phyloP scores from a whole-genome alignment of 768 basidiomycete genomes.

The Antrodiella citrinella region DNA sequence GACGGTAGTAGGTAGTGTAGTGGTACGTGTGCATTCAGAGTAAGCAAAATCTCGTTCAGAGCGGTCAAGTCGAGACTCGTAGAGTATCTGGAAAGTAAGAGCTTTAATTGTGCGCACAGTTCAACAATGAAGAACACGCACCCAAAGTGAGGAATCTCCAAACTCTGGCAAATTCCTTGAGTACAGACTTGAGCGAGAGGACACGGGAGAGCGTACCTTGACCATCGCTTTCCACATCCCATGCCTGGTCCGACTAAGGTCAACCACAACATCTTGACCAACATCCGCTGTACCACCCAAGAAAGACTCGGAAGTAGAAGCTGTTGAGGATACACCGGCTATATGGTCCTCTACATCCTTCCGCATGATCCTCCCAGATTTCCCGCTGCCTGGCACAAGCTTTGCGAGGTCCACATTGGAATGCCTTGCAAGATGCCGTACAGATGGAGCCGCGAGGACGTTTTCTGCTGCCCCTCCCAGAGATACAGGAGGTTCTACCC shows the following conservation, averaged over 20 bases:
- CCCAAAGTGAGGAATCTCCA: constrained; percentile 84
- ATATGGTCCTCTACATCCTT: constrained; percentile 63
- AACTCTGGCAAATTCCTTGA: constrained; percentile 39
- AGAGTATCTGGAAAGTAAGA: constrained; percentile 44
- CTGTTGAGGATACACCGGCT: constrained; percentile 11
- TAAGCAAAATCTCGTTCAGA: constrained; percentile 53
- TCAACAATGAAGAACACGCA: constrained; percentile 21
- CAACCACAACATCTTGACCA: constrained; percentile 49
- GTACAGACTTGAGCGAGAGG: background rate
- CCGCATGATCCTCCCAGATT: constrained; percentile 67
- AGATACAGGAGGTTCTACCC: constrained; percentile 5
- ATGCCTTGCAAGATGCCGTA: constrained; percentile 68
- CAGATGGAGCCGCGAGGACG: constrained; percentile 67
- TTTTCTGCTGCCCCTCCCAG: constrained; percentile 17
- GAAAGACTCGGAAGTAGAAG: background rate
- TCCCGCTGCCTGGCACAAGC: constrained; percentile 63
- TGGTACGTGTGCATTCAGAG: constrained; percentile 65
- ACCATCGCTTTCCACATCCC: constrained; percentile 91
- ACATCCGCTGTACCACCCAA: constrained; percentile 1
- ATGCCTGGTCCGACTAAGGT: constrained; percentile 67
- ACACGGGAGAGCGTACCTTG: constrained; percentile 38
- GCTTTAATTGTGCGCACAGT: background rate
- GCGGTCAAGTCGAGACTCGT: constrained; percentile 69
- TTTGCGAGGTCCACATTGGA: constrained; percentile 50
- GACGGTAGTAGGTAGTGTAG: constrained; percentile 36